A percentile compares a stretch with the other conserved stretches of the same genome.
These are phyloP conservation scores for Melastoma malabathricum DNA, from an alignment of 345 rosid genomes.

Conservation along the genomic window DNA sequence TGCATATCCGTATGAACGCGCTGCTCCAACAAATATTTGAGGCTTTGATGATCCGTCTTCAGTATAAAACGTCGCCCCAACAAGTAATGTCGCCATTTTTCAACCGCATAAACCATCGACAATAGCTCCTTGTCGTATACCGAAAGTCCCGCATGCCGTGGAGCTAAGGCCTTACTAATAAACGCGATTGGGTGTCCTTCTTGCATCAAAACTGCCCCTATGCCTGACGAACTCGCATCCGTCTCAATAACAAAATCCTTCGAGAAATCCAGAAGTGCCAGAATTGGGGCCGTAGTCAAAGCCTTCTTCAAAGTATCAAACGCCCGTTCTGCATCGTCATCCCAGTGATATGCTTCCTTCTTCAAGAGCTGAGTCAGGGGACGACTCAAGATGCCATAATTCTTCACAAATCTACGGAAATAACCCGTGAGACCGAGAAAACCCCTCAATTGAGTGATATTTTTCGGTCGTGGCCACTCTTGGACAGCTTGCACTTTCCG, in stretches of 20 bases:
- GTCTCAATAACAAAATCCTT: not conserved
- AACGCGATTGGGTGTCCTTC: not conserved
- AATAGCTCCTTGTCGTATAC: conserved; percentile 3
- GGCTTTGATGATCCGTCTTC: conserved; percentile 3
- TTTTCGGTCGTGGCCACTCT: no score
- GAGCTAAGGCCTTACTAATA: not conserved
- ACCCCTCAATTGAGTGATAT: not conserved
- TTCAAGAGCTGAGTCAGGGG: not conserved
- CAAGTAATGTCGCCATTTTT: conserved; percentile 1
- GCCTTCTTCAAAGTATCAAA: not conserved
- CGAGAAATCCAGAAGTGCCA: not conserved
- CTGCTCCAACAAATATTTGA: conserved; percentile 1
- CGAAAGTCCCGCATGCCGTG: not conserved
- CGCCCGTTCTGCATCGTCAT: not conserved
- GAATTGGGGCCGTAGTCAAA: not conserved
- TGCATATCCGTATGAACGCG: not conserved
- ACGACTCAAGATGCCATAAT: not conserved
- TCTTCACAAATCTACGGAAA: not conserved
- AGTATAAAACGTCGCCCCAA: not conserved
- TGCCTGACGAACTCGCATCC: not conserved
- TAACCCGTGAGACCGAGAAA: not conserved
- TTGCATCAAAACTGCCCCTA: not conserved
- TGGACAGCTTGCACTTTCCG: no score
- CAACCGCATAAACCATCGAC: not conserved
- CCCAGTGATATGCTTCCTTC: not conserved